Conservation (phyloP, 2,329 filamentous ascomycete genomes). For the Hypoxylon sp. region DNA sequence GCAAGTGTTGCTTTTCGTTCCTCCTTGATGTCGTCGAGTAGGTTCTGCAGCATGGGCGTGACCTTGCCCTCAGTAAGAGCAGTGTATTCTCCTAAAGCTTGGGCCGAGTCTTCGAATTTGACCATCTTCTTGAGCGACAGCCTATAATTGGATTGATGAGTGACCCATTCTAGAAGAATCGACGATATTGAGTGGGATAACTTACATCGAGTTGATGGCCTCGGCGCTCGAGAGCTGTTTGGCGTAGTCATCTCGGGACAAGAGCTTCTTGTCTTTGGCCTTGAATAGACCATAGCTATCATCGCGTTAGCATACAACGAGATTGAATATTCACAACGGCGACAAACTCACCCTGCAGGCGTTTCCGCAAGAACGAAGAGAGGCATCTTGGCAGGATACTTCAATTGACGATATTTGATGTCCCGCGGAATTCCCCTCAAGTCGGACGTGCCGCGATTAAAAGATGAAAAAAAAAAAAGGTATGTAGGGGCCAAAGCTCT, state of each 20-base stretch:
- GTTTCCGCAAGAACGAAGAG: constrained; percentile 95
- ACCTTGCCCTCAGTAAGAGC: constrained; percentile 94
- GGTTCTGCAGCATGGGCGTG: constrained; percentile 82
- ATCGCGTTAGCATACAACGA: constrained; percentile 41
- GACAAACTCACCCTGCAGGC: constrained; percentile 75
- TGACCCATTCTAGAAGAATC: constrained; percentile 13
- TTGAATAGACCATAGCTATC: constrained; percentile 96
- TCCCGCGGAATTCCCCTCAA: constrained; percentile 48
- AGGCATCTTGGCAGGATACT: constrained; percentile 71
- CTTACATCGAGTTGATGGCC: constrained; percentile 87
- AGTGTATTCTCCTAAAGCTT: constrained; percentile 89
- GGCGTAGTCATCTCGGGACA: constrained; percentile 85
- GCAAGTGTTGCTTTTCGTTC: constrained; percentile 97
- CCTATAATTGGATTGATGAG: constrained; percentile 57
- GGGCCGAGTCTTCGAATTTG: constrained; percentile 95
- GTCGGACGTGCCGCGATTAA: constrained; percentile 35
- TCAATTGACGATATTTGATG: constrained; percentile 14
- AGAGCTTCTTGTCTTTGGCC: constrained; percentile 97
- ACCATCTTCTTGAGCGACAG: constrained; percentile 96
- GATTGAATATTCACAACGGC: constrained; percentile 8
- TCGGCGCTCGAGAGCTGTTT: constrained; percentile 82
- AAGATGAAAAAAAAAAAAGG: constrained; percentile 9
- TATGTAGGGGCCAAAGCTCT: constrained; percentile 13
- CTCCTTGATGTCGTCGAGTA: constrained; percentile 92
- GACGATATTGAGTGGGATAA: constrained; percentile 41